Conservation (phyloP, 78 protist species). For the Mastigamoeba balamuthi region DNA sequence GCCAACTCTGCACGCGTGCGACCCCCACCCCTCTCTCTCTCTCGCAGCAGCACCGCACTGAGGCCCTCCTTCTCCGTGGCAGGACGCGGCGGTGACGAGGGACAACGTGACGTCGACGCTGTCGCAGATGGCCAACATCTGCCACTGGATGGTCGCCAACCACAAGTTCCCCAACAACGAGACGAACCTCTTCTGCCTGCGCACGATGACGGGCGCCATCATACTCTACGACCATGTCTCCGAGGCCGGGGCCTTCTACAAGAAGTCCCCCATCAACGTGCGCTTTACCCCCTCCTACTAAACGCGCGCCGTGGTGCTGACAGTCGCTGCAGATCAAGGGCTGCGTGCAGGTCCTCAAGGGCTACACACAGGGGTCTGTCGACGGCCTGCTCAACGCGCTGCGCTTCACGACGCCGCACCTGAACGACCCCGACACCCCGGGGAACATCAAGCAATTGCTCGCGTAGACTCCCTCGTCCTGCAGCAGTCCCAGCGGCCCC, state of each 20-base stretch:
- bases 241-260: slow-evolving; percentile 59
- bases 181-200: slow-evolving; percentile 52
- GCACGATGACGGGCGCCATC: slow-evolving; percentile 64
- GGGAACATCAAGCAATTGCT: slow-evolving; percentile 38
- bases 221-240: slow-evolving; percentile 67
- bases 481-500: too few species aligned
- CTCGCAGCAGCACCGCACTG: background rate
- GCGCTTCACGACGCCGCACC: slow-evolving; percentile 68
- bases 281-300: background rate
- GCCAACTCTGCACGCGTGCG: slow-evolving; percentile 1
- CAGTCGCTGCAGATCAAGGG: slow-evolving; percentile 18
- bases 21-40: background rate
- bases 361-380: slow-evolving; percentile 7
- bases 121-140: slow-evolving; percentile 52
- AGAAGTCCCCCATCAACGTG: slow-evolving; percentile 55
- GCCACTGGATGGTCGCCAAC: slow-evolving; percentile 36
- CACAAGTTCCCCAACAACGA: slow-evolving; percentile 27
- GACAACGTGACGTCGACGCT: slow-evolving; percentile 48
- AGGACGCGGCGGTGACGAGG: slow-evolving; percentile 43
- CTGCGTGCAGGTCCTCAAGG: slow-evolving; percentile 45
- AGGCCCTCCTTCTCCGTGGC: too few species aligned
- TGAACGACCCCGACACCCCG: slow-evolving; percentile 62
- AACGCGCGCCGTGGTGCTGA: background rate
- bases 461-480: background rate
- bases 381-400: slow-evolving; percentile 65